These are phyloP conservation scores for Pachysolen tannophilus DNA, from an alignment of 805 yeast genomes.

Conservation along the genomic window DNA sequence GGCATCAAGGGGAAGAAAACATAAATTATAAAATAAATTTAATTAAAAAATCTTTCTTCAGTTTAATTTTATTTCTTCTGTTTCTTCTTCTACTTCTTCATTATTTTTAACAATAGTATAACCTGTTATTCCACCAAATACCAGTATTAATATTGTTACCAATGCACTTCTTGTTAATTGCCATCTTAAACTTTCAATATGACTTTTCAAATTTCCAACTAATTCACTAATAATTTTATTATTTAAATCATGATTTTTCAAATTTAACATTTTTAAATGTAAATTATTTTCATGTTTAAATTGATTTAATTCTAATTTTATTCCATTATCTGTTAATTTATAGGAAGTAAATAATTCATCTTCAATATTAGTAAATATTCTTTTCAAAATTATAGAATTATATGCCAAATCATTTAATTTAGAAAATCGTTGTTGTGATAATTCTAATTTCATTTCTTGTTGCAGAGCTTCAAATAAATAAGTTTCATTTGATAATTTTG, in stretches of 20 bases:
- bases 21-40: slow-evolving; percentile 36
- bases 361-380: slow-evolving; percentile 62
- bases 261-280: slow-evolving; percentile 57
- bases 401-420: slow-evolving; percentile 62
- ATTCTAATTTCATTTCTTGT: slow-evolving; percentile 75
- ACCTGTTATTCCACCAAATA: slow-evolving; percentile 53
- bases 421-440: slow-evolving; percentile 61
- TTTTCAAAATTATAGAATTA: slow-evolving; percentile 58
- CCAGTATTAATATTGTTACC: slow-evolving; percentile 61
- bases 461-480: slow-evolving; percentile 90
- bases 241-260: slow-evolving; percentile 72
- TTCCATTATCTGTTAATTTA: slow-evolving; percentile 60
- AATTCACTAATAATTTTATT: slow-evolving; percentile 80
- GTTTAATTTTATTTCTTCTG: slow-evolving; percentile 12
- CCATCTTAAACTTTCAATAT: slow-evolving; percentile 88
- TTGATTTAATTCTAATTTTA: slow-evolving; percentile 74
- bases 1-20: slow-evolving; percentile 45
- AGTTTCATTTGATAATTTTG: slow-evolving; percentile 79
- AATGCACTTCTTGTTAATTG: slow-evolving; percentile 85
- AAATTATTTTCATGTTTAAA: slow-evolving; percentile 80
- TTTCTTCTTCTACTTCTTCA: slow-evolving; percentile 20
- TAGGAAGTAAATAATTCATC: slow-evolving; percentile 61
- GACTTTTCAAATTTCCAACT: slow-evolving; percentile 74
- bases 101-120: slow-evolving; percentile 31
- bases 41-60: not conserved